These are phyloP conservation scores for Trypanosomatidae sp. DNA, from an alignment of 208 protist species.

Conservation along the genomic window DNA sequence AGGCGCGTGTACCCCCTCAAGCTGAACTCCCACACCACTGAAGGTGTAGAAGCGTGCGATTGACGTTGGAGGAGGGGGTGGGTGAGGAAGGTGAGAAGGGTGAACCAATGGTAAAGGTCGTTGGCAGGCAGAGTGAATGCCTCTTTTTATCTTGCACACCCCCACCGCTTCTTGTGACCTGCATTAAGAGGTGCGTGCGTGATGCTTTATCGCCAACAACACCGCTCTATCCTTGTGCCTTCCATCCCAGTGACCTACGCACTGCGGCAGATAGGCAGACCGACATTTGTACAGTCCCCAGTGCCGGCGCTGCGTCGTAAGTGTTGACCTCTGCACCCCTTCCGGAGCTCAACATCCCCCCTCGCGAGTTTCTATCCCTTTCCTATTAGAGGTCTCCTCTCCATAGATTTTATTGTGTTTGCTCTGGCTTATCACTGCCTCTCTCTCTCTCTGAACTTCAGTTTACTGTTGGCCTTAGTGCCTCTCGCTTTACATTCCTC, in stretches of 20 bases:
- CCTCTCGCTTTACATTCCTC: constrained; percentile 11
- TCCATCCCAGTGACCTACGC: neutral
- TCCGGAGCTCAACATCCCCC: neutral
- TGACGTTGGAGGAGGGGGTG: neutral
- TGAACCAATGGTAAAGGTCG: neutral
- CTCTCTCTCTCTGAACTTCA: neutral
- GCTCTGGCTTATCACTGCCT: neutral
- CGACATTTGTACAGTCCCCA: neutral
- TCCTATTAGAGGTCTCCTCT: constrained; percentile 1
- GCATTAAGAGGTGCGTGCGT: neutral
- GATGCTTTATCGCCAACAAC: neutral
- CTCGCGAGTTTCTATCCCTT: constrained; percentile 18
- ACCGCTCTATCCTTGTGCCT: neutral
- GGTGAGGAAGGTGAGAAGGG: neutral
- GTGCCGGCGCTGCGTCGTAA: neutral
- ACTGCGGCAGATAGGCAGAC: neutral
- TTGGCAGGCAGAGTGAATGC: neutral
- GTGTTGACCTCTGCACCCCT: neutral
- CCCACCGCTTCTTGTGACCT: neutral
- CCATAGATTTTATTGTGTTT: constrained; percentile 6
- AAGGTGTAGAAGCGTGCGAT: neutral
- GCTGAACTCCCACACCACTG: neutral
- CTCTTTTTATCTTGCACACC: neutral
- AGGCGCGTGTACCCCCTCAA: neutral
- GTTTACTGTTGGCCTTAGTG: neutral